These are phyloP conservation scores for Thelonectria olida DNA, from an alignment of 2,329 filamentous ascomycete genomes.

Conservation along the genomic window DNA sequence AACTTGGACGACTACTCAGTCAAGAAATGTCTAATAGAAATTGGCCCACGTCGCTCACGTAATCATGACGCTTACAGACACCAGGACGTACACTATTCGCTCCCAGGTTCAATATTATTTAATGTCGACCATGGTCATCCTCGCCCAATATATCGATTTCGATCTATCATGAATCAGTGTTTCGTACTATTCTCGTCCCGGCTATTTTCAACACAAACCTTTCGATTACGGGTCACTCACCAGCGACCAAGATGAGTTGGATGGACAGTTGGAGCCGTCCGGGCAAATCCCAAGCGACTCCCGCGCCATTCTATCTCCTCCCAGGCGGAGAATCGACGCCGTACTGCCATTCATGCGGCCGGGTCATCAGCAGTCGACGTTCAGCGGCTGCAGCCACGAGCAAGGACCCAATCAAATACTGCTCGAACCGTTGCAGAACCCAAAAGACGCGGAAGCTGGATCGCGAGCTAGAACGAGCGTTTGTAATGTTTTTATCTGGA, in stretches of 20 bases:
- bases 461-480: constrained; percentile 60
- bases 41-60: no score
- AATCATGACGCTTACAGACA: no score
- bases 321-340: constrained; percentile 56
- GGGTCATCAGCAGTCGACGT: constrained; percentile 57
- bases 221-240: no score
- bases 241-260: constrained; percentile 54
- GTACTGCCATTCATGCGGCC: constrained; percentile 67
- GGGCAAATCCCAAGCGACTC: constrained; percentile 51
- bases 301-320: constrained; percentile 64
- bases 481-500: constrained; percentile 48
- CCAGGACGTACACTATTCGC: no score
- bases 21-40: no score
- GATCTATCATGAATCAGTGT: no score
- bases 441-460: constrained; percentile 61
- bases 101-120: no score
- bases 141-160: no score
- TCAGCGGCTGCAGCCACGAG: constrained; percentile 39
- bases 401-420: constrained; percentile 57
- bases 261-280: constrained; percentile 54
- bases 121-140: no score
- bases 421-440: constrained; percentile 63
- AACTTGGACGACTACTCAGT: no score
- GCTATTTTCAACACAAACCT: no score
- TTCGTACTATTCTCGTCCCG: no score